Conservation (phyloP, 768 basidiomycete species). For the Hortiboletus campestris region DNA sequence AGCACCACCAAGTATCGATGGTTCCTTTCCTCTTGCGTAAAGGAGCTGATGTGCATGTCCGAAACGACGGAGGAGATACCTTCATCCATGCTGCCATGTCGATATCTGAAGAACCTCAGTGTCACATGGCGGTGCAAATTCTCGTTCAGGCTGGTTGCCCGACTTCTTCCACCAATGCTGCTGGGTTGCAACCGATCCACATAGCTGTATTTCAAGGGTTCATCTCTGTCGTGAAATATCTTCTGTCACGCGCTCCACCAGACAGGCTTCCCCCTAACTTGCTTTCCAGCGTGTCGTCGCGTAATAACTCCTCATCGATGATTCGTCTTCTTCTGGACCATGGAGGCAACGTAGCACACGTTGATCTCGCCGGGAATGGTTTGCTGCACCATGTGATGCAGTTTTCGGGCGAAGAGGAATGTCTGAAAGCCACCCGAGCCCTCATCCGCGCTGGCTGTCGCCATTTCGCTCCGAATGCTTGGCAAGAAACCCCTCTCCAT, state of each 20-base stretch:
- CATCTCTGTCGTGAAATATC: not conserved
- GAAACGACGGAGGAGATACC: not conserved
- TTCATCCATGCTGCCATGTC: not conserved
- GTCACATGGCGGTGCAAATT: not conserved
- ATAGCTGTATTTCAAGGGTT: not conserved
- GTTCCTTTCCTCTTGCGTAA: not conserved
- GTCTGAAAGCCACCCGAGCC: not conserved
- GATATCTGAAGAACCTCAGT: not conserved
- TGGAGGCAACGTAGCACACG: not conserved
- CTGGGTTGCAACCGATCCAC: not conserved
- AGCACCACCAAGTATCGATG: not conserved
- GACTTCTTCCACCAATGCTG: not conserved
- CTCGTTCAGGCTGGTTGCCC: not conserved
- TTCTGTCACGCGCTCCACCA: not conserved
- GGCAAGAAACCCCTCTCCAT: not conserved
- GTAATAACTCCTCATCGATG: accelerated
- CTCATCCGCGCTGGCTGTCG: not conserved
- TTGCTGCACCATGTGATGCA: not conserved
- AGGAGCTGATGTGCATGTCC: not conserved
- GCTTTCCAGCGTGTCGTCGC: not conserved
- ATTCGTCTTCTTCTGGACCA: not conserved
- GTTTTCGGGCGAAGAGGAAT: not conserved
- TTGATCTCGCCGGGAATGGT: not conserved
- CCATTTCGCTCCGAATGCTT: no score
- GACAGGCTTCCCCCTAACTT: no score